Conservation (phyloP, 768 basidiomycete species). For the Termitomyces sp. region DNA sequence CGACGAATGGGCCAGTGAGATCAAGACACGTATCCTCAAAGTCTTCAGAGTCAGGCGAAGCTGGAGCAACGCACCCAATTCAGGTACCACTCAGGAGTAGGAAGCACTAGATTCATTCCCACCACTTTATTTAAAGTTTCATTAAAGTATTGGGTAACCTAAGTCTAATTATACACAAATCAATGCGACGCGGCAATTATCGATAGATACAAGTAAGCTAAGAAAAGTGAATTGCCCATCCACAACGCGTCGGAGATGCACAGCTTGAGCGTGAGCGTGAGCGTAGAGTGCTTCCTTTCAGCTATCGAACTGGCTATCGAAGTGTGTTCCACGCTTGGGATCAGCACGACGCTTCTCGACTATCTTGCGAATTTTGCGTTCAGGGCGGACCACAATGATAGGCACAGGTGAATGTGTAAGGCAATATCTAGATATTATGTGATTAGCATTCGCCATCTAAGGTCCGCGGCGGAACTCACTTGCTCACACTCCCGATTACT, state of each 20-base stretch:
- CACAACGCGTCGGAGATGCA: background rate
- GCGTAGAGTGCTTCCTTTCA: background rate
- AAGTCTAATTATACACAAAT: background rate
- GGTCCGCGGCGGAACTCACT: slow-evolving; percentile 17
- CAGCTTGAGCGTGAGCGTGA: background rate
- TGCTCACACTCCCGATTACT: slow-evolving; percentile 48
- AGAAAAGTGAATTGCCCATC: background rate
- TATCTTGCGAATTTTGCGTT: slow-evolving; percentile 79
- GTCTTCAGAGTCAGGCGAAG: background rate
- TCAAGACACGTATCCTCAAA: background rate
- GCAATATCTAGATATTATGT: slow-evolving; percentile 48
- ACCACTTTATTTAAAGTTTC: background rate
- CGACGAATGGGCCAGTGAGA: background rate
- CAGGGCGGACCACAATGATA: slow-evolving; percentile 91
- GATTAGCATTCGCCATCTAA: background rate
- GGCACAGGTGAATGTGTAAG: slow-evolving; percentile 92
- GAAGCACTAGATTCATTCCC: background rate
- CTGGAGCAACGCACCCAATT: background rate
- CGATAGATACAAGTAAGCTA: background rate
- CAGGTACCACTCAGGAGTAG: background rate
- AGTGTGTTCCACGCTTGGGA: slow-evolving; percentile 83
- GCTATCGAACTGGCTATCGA: slow-evolving; percentile 32
- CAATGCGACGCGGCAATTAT: background rate
- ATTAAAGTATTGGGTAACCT: background rate
- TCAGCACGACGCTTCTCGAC: slow-evolving; percentile 83